Percentiles rank a stretch among this genome's conserved stretches.
These are phyloP conservation scores for Bjerkandera adusta DNA, from an alignment of 1,284 basidiomycete genomes.

Conservation along the genomic window DNA sequence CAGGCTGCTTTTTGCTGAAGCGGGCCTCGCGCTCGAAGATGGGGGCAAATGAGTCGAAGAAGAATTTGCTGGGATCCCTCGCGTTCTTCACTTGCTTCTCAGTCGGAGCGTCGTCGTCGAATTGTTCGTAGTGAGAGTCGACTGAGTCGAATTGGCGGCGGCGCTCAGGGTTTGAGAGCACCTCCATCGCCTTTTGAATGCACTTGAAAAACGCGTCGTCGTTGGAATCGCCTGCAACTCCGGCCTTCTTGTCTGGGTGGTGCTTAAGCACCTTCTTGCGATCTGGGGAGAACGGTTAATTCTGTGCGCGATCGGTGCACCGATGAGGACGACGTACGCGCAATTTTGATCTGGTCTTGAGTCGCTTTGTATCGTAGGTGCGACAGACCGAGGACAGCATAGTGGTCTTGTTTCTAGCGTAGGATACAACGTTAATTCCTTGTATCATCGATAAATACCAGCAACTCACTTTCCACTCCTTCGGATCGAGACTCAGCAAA, in stretches of 20 bases:
- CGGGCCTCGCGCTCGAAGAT: conserved; percentile 91
- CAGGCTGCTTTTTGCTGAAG: conserved; percentile 89
- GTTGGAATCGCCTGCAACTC: conserved; percentile 70
- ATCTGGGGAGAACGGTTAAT: conserved; percentile 45
- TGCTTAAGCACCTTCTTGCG: conserved; percentile 99
- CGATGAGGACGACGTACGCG: conserved; percentile 75
- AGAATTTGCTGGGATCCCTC: conserved; percentile 54
- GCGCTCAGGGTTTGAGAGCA: conserved; percentile 84
- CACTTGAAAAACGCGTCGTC: conserved; percentile 99
- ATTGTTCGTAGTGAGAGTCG: conserved; percentile 73
- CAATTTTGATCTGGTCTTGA: conserved; percentile 93
- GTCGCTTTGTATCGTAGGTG: conserved; percentile 88
- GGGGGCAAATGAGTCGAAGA: conserved; percentile 66
- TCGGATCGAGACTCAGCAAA: conserved; percentile 81
- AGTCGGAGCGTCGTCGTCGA: conserved; percentile 79
- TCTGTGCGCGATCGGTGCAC: conserved; percentile 8
- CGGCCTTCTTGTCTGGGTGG: conserved; percentile 98
- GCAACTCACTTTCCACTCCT: conserved; percentile 90
- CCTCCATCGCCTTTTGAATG: conserved; percentile 95
- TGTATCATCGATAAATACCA: background rate
- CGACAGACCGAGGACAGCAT: conserved; percentile 93
- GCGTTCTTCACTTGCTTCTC: conserved; percentile 61
- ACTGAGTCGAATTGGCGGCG: conserved; percentile 97
- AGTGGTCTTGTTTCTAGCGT: conserved; percentile 93
- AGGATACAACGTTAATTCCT: too few species aligned